Conservation (phyloP, 495 filamentous ascomycete genomes). For the Penicillium pulvis region DNA sequence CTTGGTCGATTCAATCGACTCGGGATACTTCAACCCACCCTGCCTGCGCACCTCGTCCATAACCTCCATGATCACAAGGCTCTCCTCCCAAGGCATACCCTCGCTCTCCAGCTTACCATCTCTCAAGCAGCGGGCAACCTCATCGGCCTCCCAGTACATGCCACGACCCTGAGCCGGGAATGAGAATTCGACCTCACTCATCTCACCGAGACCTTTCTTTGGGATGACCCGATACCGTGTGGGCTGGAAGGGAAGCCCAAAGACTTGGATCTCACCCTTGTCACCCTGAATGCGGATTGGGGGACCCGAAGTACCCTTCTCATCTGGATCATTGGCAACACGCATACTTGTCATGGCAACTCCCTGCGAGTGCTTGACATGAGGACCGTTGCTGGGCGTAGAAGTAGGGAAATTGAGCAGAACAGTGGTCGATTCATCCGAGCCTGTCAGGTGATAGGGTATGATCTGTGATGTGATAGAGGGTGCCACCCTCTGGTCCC, state of each 20-base stretch:
- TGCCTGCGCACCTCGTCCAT: constrained; percentile 89
- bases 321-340: constrained; percentile 66
- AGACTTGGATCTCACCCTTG: constrained; percentile 83
- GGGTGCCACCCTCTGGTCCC: constrained; percentile 53
- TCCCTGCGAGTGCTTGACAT: constrained; percentile 57
- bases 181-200: constrained; percentile 62
- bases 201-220: constrained; percentile 40
- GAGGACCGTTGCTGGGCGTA: constrained; percentile 45
- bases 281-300: constrained; percentile 82
- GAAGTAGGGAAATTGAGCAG: constrained; percentile 73
- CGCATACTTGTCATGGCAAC: constrained; percentile 79
- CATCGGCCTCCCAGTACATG: constrained; percentile 97
- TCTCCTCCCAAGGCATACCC: constrained; percentile 74
- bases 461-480: constrained; percentile 65
- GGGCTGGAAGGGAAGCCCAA: constrained; percentile 73
- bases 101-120: constrained; percentile 83
- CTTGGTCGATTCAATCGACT: constrained; percentile 75
- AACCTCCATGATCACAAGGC: constrained; percentile 86
- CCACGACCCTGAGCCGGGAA: constrained; percentile 74
- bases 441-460: constrained; percentile 76
- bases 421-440: constrained; percentile 80
- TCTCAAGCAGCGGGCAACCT: constrained; percentile 77
- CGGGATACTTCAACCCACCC: constrained; percentile 76
- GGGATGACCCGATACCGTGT: constrained; percentile 61
- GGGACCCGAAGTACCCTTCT: constrained; percentile 61